phyloP scores from a whole-genome alignment of 371 early-diverging fungal species.

The Nematocida parisii region DNA sequence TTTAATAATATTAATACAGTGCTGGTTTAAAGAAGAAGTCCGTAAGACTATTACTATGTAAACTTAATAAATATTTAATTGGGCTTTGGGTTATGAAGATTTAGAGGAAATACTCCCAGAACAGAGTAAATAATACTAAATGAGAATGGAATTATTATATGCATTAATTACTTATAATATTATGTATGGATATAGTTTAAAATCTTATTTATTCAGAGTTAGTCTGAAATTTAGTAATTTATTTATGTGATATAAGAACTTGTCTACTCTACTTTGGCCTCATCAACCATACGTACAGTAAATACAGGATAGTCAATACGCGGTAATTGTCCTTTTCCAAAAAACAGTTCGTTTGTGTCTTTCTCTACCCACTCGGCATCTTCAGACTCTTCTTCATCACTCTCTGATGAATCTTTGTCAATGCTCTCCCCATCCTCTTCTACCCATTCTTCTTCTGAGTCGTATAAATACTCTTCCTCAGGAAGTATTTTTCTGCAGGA shows the following conservation, averaged over 20 bases:
- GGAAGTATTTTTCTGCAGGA: slow-evolving; percentile 16
- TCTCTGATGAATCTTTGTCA: slow-evolving; percentile 40
- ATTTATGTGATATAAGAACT: no score
- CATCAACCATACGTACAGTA: not conserved
- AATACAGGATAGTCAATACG: slow-evolving; percentile 45
- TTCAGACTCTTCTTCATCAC: slow-evolving; percentile 50
- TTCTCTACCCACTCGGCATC: slow-evolving; percentile 43
- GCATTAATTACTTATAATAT: no score
- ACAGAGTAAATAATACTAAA: no score
- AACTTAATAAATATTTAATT: not conserved
- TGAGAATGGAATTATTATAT: no score
- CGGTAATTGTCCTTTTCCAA: slow-evolving; percentile 45
- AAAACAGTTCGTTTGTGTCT: slow-evolving; percentile 43
- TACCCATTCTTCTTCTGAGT: slow-evolving; percentile 59
- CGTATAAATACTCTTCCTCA: slow-evolving; percentile 49
- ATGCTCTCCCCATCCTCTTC: slow-evolving; percentile 57
- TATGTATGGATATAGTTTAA: no score
- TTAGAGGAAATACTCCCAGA: no score
- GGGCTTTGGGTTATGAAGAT: no score
- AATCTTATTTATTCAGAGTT: no score
- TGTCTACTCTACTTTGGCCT: not conserved
- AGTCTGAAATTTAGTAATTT: no score
- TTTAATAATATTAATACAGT: no score
- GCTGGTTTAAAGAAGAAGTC: no score
- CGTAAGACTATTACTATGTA: no score